Evolutionary conservation across 164 flowering plant species (phyloP).

Genomic region (Dillenia turbinata): DNA sequence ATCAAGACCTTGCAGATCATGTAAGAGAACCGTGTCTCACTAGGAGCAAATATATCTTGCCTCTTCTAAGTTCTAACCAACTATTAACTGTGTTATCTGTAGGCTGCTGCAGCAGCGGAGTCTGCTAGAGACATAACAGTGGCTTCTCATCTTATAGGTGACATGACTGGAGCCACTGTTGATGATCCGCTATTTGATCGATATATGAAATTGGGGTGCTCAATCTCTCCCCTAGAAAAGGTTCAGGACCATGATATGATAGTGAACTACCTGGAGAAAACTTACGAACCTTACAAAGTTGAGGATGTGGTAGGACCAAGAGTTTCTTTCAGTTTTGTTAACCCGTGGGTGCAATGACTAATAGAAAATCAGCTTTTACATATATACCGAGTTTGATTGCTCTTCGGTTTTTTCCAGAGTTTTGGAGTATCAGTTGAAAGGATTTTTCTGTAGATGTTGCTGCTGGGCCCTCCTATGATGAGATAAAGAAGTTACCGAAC

Average conservation of each 20-base stretch:
- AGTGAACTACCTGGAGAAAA: conserved; percentile 60
- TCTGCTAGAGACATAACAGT: conserved; percentile 50
- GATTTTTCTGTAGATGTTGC: conserved; percentile 48
- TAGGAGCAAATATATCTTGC: too few relatives aligned
- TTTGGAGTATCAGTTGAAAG: conserved; percentile 60
- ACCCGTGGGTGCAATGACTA: background rate
- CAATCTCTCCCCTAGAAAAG: conserved; percentile 47
- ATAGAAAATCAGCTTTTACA: background rate
- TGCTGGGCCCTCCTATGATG: conserved; percentile 53
- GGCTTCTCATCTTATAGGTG: conserved; percentile 74
- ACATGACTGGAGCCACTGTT: conserved; percentile 60
- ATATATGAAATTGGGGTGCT: conserved; percentile 54
- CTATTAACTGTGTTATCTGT: conserved; percentile 1
- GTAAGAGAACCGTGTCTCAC: conserved; percentile 27
- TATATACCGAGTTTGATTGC: too few relatives aligned
- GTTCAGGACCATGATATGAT: conserved; percentile 77
- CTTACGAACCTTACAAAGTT: conserved; percentile 67
- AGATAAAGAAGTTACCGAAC: conserved; percentile 65
- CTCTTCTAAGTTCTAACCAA: too few relatives aligned
- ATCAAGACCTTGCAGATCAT: conserved; percentile 64
- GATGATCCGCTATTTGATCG: conserved; percentile 69
- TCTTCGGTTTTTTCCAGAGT: conserved; percentile 27
- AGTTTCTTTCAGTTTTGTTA: background rate
- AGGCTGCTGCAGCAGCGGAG: conserved; percentile 73
- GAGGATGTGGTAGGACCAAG: conserved; percentile 49